phyloP scores from a whole-genome alignment of 2,329 filamentous ascomycete genomes.

The Pseudonectria buxi region DNA sequence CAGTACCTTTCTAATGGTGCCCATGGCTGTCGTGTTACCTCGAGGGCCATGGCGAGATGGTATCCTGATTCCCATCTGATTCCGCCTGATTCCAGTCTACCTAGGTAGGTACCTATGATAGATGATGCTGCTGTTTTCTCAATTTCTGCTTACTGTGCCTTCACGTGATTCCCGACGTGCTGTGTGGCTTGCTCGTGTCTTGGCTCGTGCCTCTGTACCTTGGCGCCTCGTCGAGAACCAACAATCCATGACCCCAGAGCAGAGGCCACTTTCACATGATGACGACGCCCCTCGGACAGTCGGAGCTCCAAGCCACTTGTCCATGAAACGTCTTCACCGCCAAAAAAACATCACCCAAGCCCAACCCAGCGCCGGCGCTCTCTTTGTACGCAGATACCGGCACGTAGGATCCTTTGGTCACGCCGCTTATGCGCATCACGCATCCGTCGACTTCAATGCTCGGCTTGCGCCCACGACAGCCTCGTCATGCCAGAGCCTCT shows the following conservation, averaged over 20 bases:
- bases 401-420: conserved; percentile 1
- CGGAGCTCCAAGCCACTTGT: conserved; percentile 5
- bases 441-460: conserved; percentile 21
- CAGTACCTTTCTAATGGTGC: too few species aligned
- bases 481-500: conserved; percentile 42
- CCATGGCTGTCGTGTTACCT: conserved; percentile 3
- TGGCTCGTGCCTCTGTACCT: conserved; percentile 8
- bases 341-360: background rate
- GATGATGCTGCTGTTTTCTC: too few species aligned
- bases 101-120: too few species aligned
- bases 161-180: background rate
- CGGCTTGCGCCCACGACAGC: conserved; percentile 12
- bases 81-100: too few species aligned
- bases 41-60: conserved; percentile 1
- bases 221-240: conserved; percentile 10
- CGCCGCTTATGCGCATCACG: conserved; percentile 14
- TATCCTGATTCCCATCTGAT: too few species aligned
- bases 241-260: too few species aligned
- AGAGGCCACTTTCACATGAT: conserved; percentile 26
- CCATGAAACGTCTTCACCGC: conserved; percentile 12
- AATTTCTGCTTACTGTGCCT: too few species aligned
- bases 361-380: conserved; percentile 3
- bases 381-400: background rate
- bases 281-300: conserved; percentile 4
- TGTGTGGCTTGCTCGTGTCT: background rate